These are phyloP conservation scores for Vanrija pseudolonga DNA, from an alignment of 1,284 basidiomycete genomes.

Conservation along the genomic window DNA sequence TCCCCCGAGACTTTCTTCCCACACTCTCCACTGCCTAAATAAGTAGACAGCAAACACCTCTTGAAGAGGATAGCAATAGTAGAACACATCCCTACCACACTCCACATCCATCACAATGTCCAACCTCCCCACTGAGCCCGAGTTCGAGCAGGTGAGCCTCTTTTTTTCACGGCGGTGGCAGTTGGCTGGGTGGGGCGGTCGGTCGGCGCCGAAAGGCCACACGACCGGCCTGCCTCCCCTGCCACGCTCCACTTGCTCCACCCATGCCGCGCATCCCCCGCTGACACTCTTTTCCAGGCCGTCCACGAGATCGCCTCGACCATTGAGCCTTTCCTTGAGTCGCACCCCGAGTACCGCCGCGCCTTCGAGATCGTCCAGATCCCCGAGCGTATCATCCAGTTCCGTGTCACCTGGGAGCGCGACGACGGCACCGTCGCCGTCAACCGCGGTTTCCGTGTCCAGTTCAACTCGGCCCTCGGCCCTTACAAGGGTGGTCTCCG, in stretches of 20 bases:
- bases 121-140: conserved; percentile 54
- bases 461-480: conserved; percentile 77
- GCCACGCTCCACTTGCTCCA: not conserved
- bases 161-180: conserved; percentile 4
- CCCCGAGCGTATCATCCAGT: conserved; percentile 72
- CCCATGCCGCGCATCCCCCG: not conserved
- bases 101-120: conserved; percentile 32
- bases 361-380: conserved; percentile 65
- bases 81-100: not conserved
- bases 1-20: too few species aligned
- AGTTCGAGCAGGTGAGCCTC: conserved; percentile 56
- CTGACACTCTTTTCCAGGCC: conserved; percentile 42
- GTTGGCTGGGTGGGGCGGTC: too few species aligned
- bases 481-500: conserved; percentile 81
- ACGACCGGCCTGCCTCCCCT: too few species aligned
- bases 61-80: not conserved
- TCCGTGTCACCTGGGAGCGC: conserved; percentile 76
- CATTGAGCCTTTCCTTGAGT: conserved; percentile 64
- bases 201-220: too few species aligned
- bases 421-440: conserved; percentile 66
- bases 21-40: too few species aligned
- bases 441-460: conserved; percentile 72
- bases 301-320: conserved; percentile 64
- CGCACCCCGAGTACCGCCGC: conserved; percentile 67
- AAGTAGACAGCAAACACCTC: too few species aligned